Conservation (phyloP, 805 yeast species). For the Nakazawaea siamensis region DNA sequence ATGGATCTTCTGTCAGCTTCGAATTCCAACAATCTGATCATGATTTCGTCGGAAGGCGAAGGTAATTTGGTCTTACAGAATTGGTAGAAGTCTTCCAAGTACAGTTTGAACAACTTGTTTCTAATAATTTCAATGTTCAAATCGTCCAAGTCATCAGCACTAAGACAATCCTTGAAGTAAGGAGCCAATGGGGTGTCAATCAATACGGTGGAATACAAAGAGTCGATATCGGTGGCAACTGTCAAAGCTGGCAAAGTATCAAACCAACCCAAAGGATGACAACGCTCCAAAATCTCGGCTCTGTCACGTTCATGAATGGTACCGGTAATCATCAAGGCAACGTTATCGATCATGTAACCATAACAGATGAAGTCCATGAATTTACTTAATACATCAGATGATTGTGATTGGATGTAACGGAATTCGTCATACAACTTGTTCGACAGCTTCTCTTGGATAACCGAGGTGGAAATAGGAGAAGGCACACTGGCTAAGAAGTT, state of each 20-base stretch:
- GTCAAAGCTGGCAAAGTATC: conserved; percentile 93
- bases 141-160: conserved; percentile 87
- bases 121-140: conserved; percentile 91
- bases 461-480: conserved; percentile 74
- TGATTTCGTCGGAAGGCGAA: conserved; percentile 72
- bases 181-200: conserved; percentile 98
- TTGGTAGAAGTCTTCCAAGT: conserved; percentile 74
- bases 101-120: conserved; percentile 87
- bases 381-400: conserved; percentile 69
- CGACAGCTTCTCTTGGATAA: conserved; percentile 75
- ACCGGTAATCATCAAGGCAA: conserved; percentile 92
- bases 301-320: conserved; percentile 93
- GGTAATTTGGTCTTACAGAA: conserved; percentile 58
- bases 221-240: conserved; percentile 90
- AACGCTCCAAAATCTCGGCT: conserved; percentile 77
- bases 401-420: conserved; percentile 75
- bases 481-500: conserved; percentile 78
- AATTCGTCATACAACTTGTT: conserved; percentile 75
- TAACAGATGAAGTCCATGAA: conserved; percentile 90
- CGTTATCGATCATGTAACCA: conserved; percentile 98
- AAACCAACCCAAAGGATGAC: conserved; percentile 98
- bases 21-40: conserved; percentile 70
- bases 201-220: conserved; percentile 85
- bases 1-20: conserved; percentile 95
- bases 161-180: conserved; percentile 82